Evolutionary conservation across 2,329 filamentous ascomycete genomes (phyloP).

Genomic region (Penicillium olsonii): DNA sequence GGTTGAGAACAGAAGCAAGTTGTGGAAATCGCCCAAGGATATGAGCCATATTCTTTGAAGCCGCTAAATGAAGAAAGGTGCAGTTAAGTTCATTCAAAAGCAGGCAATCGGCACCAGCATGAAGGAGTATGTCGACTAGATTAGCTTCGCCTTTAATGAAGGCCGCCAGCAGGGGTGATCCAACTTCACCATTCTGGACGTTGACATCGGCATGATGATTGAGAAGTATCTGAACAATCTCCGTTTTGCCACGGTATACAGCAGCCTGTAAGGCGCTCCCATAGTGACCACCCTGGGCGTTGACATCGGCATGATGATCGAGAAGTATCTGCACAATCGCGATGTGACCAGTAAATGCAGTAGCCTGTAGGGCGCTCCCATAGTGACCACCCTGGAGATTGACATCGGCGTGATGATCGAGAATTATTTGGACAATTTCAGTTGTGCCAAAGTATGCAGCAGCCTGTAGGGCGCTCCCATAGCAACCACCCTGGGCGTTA

Average conservation of each 20-base stretch:
- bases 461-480: no score
- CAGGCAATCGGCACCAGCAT: neutral
- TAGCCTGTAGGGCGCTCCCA: no score
- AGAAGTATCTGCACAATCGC: conserved; percentile 3
- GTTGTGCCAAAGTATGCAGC: no score
- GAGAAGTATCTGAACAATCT: conserved; percentile 1
- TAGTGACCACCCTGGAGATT: conserved; percentile 1
- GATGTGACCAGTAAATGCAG: neutral
- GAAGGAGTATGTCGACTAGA: neutral
- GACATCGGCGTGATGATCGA: neutral
- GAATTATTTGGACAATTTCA: no score
- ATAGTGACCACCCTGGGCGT: conserved; percentile 1
- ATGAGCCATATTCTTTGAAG: neutral
- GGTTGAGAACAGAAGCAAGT: neutral
- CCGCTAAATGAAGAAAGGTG: conserved; percentile 4
- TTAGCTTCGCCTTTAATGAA: neutral
- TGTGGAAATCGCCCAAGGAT: neutral
- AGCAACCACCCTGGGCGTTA: no score
- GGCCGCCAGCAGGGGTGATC: neutral
- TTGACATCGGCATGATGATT: conserved; percentile 1
- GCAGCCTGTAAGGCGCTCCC: conserved; percentile 4
- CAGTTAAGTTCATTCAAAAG: neutral
- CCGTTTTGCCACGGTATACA: neutral
- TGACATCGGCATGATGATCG: neutral
- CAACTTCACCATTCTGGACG: neutral